Evolutionary conservation across 768 basidiomycete species (phyloP).

Genomic region (Strobilomyces echinocephalus): DNA sequence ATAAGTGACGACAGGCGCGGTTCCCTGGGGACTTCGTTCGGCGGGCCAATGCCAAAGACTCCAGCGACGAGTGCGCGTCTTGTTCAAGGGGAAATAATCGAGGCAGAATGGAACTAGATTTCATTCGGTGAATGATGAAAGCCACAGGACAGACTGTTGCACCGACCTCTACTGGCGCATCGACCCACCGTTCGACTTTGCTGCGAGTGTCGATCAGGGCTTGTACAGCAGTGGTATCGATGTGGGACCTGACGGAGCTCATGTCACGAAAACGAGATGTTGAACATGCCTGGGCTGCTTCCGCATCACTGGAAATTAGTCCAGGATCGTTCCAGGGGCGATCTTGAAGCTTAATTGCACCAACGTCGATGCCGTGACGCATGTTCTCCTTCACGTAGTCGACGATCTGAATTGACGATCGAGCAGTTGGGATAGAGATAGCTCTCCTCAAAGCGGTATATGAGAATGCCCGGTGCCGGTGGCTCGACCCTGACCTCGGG

Average conservation of each 20-base stretch:
- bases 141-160: not conserved
- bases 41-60: constrained; percentile 74
- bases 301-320: constrained; percentile 45
- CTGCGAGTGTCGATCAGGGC: constrained; percentile 83
- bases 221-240: constrained; percentile 91
- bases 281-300: constrained; percentile 38
- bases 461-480: constrained; percentile 80
- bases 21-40: constrained; percentile 48
- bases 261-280: not conserved
- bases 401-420: constrained; percentile 65
- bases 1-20: constrained; percentile 72
- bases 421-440: constrained; percentile 81
- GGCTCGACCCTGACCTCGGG: constrained; percentile 66
- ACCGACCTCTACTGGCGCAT: constrained; percentile 65
- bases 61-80: constrained; percentile 83
- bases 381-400: constrained; percentile 77
- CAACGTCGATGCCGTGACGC: constrained; percentile 70
- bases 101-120: constrained; percentile 87
- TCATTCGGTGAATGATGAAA: not conserved
- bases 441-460: constrained; percentile 91
- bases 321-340: constrained; percentile 95
- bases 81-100: constrained; percentile 90
- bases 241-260: constrained; percentile 54
- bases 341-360: constrained; percentile 58
- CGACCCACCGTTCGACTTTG: constrained; percentile 82